Evolutionary conservation across 1,139 yeast genomes (phyloP).

Genomic region (Lizanozyma gosingica): DNA sequence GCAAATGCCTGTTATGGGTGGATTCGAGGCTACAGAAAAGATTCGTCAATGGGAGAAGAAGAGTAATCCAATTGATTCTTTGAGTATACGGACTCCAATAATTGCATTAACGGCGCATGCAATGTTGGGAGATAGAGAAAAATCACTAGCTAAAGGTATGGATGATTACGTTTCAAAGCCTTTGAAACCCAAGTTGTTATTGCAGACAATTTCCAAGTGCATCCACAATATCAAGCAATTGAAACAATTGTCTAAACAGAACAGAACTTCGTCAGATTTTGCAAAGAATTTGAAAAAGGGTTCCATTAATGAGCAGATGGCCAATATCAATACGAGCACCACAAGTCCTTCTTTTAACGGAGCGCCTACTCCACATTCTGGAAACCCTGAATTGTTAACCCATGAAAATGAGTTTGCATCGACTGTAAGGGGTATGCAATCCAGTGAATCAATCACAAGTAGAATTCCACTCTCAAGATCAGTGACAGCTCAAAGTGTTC

Average conservation of each 20-base stretch:
- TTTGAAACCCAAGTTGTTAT: slow-evolving; percentile 68
- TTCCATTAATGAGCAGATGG: slow-evolving; percentile 14
- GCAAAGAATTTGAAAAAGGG: slow-evolving; percentile 39
- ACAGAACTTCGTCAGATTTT: slow-evolving; percentile 37
- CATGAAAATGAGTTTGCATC: not conserved
- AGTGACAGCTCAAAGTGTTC: not conserved
- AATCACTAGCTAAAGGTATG: slow-evolving; percentile 82
- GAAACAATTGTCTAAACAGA: slow-evolving; percentile 43
- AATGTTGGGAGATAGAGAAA: slow-evolving; percentile 82
- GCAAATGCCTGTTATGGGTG: slow-evolving; percentile 94
- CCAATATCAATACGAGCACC: not conserved
- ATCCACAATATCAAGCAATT: slow-evolving; percentile 59
- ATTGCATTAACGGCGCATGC: slow-evolving; percentile 90
- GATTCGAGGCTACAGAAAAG: slow-evolving; percentile 81
- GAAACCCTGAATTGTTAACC: not conserved
- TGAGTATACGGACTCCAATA: slow-evolving; percentile 65
- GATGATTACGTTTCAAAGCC: slow-evolving; percentile 87
- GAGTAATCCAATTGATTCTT: slow-evolving; percentile 62
- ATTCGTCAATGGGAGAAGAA: slow-evolving; percentile 85
- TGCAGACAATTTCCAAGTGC: slow-evolving; percentile 79
- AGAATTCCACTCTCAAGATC: not conserved
- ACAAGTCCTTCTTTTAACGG: not conserved
- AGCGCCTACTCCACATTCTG: not conserved
- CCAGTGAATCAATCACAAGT: not conserved
- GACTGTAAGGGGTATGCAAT: not conserved